Evolutionary conservation across 139 green algal species (phyloP).

Genomic region (Tetradesmus obliquus): DNA sequence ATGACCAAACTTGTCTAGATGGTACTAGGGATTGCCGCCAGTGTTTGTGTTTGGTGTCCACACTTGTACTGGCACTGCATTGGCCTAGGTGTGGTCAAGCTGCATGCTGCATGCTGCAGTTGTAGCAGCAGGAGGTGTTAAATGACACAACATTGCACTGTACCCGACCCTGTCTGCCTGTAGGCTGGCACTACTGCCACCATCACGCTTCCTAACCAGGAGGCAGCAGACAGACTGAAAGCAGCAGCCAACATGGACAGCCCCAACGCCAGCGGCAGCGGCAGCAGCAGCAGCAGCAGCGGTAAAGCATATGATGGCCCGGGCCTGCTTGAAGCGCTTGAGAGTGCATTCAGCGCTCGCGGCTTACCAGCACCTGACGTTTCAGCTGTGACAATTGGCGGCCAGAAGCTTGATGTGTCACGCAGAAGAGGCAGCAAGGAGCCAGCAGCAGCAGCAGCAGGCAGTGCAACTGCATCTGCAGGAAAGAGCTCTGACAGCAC

Average conservation of each 20-base stretch:
- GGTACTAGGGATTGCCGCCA: too few species aligned
- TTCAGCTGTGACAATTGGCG: background rate
- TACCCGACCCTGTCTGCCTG: background rate
- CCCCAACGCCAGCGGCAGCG: background rate
- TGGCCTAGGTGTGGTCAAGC: too few species aligned
- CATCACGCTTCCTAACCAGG: background rate
- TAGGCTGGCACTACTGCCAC: background rate
- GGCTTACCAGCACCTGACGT: background rate
- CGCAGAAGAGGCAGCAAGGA: background rate
- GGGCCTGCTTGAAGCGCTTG: background rate
- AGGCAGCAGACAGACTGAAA: background rate
- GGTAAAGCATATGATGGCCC: background rate
- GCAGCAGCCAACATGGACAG: background rate
- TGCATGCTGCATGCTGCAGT: too few species aligned
- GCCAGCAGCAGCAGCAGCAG: background rate
- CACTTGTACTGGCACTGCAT: too few species aligned
- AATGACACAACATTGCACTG: background rate
- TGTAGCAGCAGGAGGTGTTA: too few species aligned
- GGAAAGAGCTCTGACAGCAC: background rate
- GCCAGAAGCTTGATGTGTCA: background rate
- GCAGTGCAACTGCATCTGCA: background rate
- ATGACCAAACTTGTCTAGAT: too few species aligned
- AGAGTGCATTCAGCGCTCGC: background rate
- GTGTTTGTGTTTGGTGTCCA: too few species aligned
- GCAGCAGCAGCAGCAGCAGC: background rate